A percentile compares a stretch with the other conserved stretches of the same genome.
These are phyloP conservation scores for Tolypocladium sp. DNA, from an alignment of 2,329 filamentous ascomycete genomes.

Conservation along the genomic window DNA sequence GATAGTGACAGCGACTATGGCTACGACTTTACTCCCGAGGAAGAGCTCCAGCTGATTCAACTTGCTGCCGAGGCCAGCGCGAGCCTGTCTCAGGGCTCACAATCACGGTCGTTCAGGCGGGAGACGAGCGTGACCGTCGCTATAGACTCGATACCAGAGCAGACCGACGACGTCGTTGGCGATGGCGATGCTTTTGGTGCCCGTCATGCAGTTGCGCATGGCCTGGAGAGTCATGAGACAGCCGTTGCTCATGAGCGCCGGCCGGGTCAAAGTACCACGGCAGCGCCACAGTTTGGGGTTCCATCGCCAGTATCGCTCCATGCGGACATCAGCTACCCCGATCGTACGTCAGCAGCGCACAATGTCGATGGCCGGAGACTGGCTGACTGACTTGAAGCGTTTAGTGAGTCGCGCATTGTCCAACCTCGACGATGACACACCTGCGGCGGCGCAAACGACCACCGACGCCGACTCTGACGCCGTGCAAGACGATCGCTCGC, in stretches of 20 bases:
- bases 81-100: background rate
- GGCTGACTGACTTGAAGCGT: conserved; percentile 58
- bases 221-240: background rate
- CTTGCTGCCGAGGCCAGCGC: conserved; percentile 15
- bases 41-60: conserved; percentile 31
- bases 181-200: background rate
- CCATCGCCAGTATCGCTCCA: conserved; percentile 5
- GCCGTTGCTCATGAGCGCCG: background rate
- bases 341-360: conserved; percentile 35
- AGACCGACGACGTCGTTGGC: conserved; percentile 2
- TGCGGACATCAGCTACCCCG: conserved; percentile 35
- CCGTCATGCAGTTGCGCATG: background rate
- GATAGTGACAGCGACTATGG: conserved; percentile 34
- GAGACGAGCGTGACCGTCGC: background rate
- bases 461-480: background rate
- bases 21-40: conserved; percentile 36
- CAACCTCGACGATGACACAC: conserved; percentile 7
- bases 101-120: background rate
- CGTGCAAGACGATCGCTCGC: conserved; percentile 33
- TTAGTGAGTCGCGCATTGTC: conserved; percentile 46
- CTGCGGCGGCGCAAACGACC: conserved; percentile 5
- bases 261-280: background rate
- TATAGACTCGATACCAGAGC: conserved; percentile 14
- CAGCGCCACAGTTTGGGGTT: background rate
- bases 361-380: background rate